Base-by-base conservation (phyloP, 148 eudicot species). In the Suaeda aralocaspica region DNA sequence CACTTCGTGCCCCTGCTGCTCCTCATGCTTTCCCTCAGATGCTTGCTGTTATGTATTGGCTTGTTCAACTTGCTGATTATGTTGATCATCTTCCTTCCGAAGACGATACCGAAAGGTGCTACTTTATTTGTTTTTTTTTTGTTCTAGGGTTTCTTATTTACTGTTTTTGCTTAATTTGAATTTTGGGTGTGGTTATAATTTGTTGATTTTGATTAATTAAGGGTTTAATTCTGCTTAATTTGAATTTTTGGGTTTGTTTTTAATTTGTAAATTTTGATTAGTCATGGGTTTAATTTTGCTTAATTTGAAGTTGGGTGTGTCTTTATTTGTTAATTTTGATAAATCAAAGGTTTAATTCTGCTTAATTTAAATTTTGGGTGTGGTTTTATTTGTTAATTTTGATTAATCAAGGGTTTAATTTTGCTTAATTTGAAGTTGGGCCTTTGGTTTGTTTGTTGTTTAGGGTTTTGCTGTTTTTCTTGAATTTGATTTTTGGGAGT, bases 1-100 rank as follows among this genome's bases (percentile, higher is more conserved):
- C 96, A 0, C 82, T 94, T 6, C 78, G 78, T 29, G 87, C 96
- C 39, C 97, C 91, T 5, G 93, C 93, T 16, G 87, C 97, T 1
- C 97, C 97, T 21, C 97, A 91, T 31, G 79, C 96, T 9, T 89
- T 92, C 74, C 93, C 97, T 0, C 73, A 61, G 44, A 50, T 91
- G 21, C 82, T 91, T 13, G 87, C 86, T 1, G 87, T 88, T 15
- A 81, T 91, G 25, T 83, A 87, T 52, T 95, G 97, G 97, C 83
- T 91, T 42, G 96, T 89, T 10, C 96, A 91, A 72, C 66, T 85
- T 11, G 82, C 82, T 10, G 74, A 76, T 68, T 91, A 80, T 46
- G 70, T 72, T 4, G 92, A 91, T 41, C 78, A 78, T 39, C 68
- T 82, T 11, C 41, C 72, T 9, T 42, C 79, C 1, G 74, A 71